A percentile compares a stretch with the other conserved stretches of the same genome.
Conservation (phyloP, 73 alveolate genomes). For the Paramecium biaurelia region DNA sequence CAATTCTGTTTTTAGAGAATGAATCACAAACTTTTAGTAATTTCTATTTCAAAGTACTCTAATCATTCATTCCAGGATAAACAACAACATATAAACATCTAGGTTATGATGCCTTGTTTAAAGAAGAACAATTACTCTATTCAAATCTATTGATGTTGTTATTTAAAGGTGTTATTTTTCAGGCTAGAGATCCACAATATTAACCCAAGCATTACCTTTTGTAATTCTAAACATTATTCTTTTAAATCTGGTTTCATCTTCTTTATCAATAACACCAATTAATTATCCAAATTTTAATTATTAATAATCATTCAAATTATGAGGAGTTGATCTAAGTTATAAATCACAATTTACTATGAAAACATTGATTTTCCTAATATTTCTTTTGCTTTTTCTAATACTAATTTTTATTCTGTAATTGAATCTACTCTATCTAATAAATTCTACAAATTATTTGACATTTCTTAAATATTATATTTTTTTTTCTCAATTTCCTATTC, state of each 20-base stretch:
- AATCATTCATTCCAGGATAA: conserved; percentile 43
- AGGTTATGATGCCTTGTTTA: neutral
- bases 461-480: neutral
- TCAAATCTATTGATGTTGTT: neutral
- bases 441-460: conserved; percentile 57
- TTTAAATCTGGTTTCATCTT: conserved; percentile 83
- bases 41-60: conserved; percentile 12
- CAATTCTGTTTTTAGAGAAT: neutral
- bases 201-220: conserved; percentile 87
- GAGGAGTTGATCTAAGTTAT: neutral
- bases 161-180: neutral
- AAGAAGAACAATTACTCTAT: neutral
- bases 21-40: conserved; percentile 5
- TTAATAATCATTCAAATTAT: neutral
- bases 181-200: neutral
- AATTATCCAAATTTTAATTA: neutral
- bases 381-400: conserved; percentile 55
- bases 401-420: conserved; percentile 49
- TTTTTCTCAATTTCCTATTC: conserved; percentile 52
- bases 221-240: conserved; percentile 92
- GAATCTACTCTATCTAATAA: conserved; percentile 2
- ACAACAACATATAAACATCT: conserved; percentile 36
- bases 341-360: neutral
- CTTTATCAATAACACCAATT: conserved; percentile 89
- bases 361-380: conserved; percentile 19